Percentiles rank a stretch among this genome's conserved stretches.
Evolutionary conservation across 331 rosid species (phyloP).

Genomic region (Arachis monticola): DNA sequence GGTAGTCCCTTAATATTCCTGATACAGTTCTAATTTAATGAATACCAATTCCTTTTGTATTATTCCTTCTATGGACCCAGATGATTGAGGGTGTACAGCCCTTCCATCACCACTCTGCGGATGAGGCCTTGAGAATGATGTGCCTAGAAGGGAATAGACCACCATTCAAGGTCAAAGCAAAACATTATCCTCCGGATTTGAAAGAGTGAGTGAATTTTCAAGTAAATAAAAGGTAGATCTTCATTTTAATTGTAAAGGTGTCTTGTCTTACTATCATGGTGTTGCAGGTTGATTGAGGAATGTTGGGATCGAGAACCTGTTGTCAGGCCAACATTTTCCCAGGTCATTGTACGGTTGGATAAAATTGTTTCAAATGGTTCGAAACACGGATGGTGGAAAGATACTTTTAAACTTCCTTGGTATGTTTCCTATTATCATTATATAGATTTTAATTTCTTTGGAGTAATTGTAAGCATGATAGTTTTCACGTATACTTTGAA

Average conservation of each 20-base stretch:
- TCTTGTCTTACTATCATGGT: slow-evolving; percentile 37
- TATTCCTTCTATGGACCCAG: slow-evolving; percentile 46
- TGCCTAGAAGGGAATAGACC: slow-evolving; percentile 88
- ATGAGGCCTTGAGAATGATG: slow-evolving; percentile 68
- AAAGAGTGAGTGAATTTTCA: slow-evolving; percentile 72
- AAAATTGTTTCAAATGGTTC: slow-evolving; percentile 85
- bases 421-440: slow-evolving; percentile 48
- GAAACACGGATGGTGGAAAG: slow-evolving; percentile 99
- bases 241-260: slow-evolving; percentile 25
- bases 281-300: slow-evolving; percentile 87
- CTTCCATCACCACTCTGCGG: slow-evolving; percentile 70
- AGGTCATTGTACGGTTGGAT: slow-evolving; percentile 77
- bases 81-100: slow-evolving; percentile 89
- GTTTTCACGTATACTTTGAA: slow-evolving; percentile 4
- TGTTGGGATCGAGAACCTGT: slow-evolving; percentile 88
- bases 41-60: not conserved
- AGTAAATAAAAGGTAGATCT: slow-evolving; percentile 5
- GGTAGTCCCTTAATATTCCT: slow-evolving; percentile 5
- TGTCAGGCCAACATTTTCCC: slow-evolving; percentile 87
- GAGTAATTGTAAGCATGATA: slow-evolving; percentile 18
- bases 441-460: slow-evolving; percentile 21
- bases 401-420: slow-evolving; percentile 97
- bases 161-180: slow-evolving; percentile 70
- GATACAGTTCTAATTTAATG: slow-evolving; percentile 26
- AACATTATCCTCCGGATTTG: slow-evolving; percentile 83